Percentiles rank a stretch among this genome's conserved stretches.
phyloP scores from a whole-genome alignment of 306 rosid species.

The Cicer chorassanicum region DNA sequence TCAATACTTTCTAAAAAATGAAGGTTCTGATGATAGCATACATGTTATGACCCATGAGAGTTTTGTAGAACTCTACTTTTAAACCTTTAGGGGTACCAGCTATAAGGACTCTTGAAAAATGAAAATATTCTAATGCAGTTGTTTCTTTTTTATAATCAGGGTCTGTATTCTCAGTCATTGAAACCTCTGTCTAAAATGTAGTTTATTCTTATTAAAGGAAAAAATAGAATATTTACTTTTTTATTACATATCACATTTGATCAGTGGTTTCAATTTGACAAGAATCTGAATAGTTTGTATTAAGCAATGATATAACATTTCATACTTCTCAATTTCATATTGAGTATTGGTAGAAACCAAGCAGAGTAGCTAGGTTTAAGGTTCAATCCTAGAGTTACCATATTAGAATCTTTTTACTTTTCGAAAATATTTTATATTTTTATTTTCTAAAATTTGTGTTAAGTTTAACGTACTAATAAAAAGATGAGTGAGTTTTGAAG shows the following conservation, averaged over 20 bases:
- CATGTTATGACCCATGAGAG: neutral
- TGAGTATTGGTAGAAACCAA: neutral
- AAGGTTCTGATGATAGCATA: slow-evolving; percentile 8
- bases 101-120: neutral
- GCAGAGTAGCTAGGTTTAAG: too few relatives aligned
- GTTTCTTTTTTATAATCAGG: slow-evolving; percentile 14
- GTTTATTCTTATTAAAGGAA: too few relatives aligned
- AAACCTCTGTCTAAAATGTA: neutral
- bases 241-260: neutral
- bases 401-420: too few relatives aligned
- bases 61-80: too few relatives aligned
- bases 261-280: neutral
- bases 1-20: neutral
- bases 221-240: neutral
- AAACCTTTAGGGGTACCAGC: too few relatives aligned
- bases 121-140: neutral
- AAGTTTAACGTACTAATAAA: too few relatives aligned
- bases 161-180: neutral
- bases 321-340: neutral
- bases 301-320: neutral
- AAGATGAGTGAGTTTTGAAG: too few relatives aligned
- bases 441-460: too few relatives aligned
- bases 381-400: too few relatives aligned
- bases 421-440: too few relatives aligned
- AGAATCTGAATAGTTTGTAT: slow-evolving; percentile 11